Evolutionary conservation across 2,329 filamentous ascomycete species (phyloP).

Genomic region (Alternaria sp.): DNA sequence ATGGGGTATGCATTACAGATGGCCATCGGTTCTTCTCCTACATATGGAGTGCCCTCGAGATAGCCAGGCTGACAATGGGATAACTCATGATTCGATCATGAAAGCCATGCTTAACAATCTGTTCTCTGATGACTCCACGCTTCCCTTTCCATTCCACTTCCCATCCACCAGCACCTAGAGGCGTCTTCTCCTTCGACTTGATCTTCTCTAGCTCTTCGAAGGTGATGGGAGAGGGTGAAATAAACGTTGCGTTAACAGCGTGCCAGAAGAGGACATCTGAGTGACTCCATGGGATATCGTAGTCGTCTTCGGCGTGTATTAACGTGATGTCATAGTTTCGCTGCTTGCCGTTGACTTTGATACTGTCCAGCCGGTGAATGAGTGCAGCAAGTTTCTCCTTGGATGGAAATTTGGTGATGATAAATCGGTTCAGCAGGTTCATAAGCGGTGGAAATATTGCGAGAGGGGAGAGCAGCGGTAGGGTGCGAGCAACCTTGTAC

Average conservation of each 20-base stretch:
- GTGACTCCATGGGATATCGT: conserved; percentile 59
- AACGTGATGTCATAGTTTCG: conserved; percentile 55
- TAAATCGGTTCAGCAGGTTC: conserved; percentile 54
- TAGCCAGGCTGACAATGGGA: conserved; percentile 60
- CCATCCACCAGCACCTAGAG: conserved; percentile 59
- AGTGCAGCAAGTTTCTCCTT: conserved; percentile 58
- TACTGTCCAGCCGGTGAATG: conserved; percentile 41
- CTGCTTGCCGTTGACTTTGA: conserved; percentile 38
- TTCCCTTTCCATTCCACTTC: conserved; percentile 56
- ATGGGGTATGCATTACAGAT: not conserved
- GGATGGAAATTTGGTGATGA: conserved; percentile 59
- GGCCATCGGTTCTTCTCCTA: not conserved
- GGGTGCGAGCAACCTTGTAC: conserved; percentile 62
- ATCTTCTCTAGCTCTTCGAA: conserved; percentile 55
- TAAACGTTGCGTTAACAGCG: conserved; percentile 58
- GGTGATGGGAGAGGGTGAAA: conserved; percentile 39
- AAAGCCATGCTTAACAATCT: conserved; percentile 62
- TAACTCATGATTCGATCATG: conserved; percentile 67
- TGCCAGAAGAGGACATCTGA: conserved; percentile 61
- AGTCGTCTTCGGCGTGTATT: conserved; percentile 61
- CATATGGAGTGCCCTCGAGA: conserved; percentile 56
- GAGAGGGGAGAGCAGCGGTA: conserved; percentile 62
- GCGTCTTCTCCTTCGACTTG: conserved; percentile 49
- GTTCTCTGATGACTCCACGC: conserved; percentile 59
- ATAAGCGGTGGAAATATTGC: conserved; percentile 53